Conservation (phyloP, 768 basidiomycete species). For the Pulveroboletus ravenelii region DNA sequence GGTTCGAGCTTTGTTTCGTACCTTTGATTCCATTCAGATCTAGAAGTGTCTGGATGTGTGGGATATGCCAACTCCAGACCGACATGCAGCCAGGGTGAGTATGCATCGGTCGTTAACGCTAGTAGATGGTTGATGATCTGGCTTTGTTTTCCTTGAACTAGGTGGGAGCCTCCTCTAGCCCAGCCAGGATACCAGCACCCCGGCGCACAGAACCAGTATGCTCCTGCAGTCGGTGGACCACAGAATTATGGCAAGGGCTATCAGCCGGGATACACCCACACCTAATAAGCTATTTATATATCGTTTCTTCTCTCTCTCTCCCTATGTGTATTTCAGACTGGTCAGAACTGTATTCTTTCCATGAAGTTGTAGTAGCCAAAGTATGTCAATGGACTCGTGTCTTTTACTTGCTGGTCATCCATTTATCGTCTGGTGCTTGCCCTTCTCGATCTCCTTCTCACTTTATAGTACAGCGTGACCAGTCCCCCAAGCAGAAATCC, state of each 20-base stretch:
- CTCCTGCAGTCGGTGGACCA: constrained; percentile 1
- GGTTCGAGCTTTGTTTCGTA: constrained; percentile 76
- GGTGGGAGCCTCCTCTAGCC: constrained; percentile 34
- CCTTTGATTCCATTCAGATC: constrained; percentile 63
- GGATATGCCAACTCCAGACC: constrained; percentile 63
- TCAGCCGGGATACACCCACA: constrained; percentile 26
- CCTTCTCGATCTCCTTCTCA: constrained; percentile 5
- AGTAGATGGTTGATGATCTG: background rate
- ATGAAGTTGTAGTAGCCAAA: background rate
- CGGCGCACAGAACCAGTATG: constrained; percentile 13
- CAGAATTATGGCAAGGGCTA: constrained; percentile 20
- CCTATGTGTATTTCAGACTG: background rate
- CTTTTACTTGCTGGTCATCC: constrained; percentile 1
- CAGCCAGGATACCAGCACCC: constrained; percentile 38
- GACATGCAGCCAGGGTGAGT: constrained; percentile 49
- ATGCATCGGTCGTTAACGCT: background rate
- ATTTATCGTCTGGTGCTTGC: background rate
- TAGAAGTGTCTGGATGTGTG: constrained; percentile 65
- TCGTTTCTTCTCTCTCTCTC: background rate
- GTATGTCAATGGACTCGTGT: background rate
- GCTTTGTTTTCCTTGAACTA: constrained; percentile 2
- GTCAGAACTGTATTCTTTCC: background rate
- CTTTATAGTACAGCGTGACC: constrained; percentile 15
- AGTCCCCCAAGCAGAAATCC: constrained; percentile 37
- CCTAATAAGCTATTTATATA: constrained; percentile 7